These are phyloP conservation scores for Teratosphaeria viscida DNA, from an alignment of 2,329 filamentous ascomycete species.

Conservation along the genomic window DNA sequence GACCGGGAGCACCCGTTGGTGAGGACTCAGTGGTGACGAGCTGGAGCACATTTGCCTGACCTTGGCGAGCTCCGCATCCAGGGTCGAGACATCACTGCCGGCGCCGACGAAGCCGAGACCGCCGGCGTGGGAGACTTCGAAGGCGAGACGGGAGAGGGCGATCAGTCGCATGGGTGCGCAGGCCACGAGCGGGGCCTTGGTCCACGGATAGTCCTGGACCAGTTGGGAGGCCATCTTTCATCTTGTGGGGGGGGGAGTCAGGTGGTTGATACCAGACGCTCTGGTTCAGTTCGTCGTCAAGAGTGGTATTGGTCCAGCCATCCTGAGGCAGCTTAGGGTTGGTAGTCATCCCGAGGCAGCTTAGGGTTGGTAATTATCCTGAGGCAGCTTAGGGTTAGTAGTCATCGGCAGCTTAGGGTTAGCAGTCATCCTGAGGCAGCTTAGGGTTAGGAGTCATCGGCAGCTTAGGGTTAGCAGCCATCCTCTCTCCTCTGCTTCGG, in stretches of 20 bases:
- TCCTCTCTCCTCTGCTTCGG: no score
- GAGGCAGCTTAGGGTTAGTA: no score
- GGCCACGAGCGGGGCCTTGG: constrained; percentile 45
- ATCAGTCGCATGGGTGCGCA: constrained; percentile 62
- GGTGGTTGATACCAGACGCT: not conserved
- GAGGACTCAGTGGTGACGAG: not conserved
- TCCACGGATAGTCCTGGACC: constrained; percentile 46
- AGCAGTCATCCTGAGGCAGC: no score
- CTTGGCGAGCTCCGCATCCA: constrained; percentile 8
- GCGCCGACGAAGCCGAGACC: constrained; percentile 37
- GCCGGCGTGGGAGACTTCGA: constrained; percentile 47
- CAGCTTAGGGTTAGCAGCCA: no score
- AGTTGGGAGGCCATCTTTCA: not conserved
- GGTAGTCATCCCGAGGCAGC: no score
- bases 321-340: not conserved
- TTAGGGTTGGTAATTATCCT: no score
- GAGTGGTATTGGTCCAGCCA: not conserved
- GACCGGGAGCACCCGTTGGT: constrained; percentile 34
- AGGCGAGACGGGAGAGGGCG: constrained; percentile 41
- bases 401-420: no score
- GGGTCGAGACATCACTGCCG: constrained; percentile 19
- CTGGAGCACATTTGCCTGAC: constrained; percentile 3
- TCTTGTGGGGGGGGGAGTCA: not conserved
- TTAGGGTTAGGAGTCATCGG: no score
- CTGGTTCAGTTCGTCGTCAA: not conserved